These are phyloP conservation scores for Datisca glomerata DNA, from an alignment of 306 rosid genomes.

Conservation along the genomic window DNA sequence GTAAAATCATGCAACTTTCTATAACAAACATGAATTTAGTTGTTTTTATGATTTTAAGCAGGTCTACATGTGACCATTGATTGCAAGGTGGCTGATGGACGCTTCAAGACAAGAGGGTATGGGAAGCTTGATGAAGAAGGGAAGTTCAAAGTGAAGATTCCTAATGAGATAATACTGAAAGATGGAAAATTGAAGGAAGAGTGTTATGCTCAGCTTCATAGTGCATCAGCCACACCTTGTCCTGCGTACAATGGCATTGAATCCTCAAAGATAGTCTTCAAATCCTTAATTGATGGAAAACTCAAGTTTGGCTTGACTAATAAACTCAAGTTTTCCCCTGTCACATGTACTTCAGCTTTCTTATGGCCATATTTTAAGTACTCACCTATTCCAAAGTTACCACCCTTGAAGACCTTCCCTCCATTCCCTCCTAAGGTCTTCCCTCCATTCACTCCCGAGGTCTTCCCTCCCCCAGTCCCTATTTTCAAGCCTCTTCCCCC, in stretches of 20 bases:
- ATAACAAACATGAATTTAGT: too few species aligned
- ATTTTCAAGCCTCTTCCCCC: slow-evolving; percentile 22
- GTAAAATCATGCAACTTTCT: too few species aligned
- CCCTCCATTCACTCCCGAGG: slow-evolving; percentile 28
- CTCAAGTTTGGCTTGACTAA: slow-evolving; percentile 39
- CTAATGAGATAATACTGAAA: slow-evolving; percentile 39
- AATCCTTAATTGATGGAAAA: slow-evolving; percentile 28
- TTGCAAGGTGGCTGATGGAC: slow-evolving; percentile 55
- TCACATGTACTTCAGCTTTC: slow-evolving; percentile 49
- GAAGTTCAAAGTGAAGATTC: slow-evolving; percentile 47
- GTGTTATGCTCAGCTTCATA: slow-evolving; percentile 72
- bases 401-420: slow-evolving; percentile 11
- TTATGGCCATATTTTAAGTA: slow-evolving; percentile 44
- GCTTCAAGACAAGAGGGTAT: slow-evolving; percentile 46
- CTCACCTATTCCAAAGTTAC: slow-evolving; percentile 28
- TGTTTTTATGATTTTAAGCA: too few species aligned
- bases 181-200: slow-evolving; percentile 54
- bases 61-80: slow-evolving; percentile 65
- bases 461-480: slow-evolving; percentile 21
- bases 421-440: slow-evolving; percentile 12
- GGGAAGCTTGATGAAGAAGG: slow-evolving; percentile 59
- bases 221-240: slow-evolving; percentile 59
- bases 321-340: slow-evolving; percentile 57
- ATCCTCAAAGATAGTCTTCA: slow-evolving; percentile 31
- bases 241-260: slow-evolving; percentile 48